These are phyloP conservation scores for Gautieria morchelliformis DNA, from an alignment of 768 basidiomycete genomes.

Conservation along the genomic window DNA sequence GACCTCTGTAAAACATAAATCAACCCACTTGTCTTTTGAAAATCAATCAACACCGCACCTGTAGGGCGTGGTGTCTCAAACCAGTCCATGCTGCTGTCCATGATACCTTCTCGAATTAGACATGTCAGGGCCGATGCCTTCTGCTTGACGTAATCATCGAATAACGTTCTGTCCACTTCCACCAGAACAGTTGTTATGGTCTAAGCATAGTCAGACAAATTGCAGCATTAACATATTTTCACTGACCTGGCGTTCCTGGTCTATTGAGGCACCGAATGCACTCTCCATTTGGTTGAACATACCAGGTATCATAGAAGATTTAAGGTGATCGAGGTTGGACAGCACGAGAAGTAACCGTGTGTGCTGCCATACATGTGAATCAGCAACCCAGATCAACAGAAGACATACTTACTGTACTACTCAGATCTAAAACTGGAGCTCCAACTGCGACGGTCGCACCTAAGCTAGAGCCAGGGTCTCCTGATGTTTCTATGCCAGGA, in stretches of 20 bases:
- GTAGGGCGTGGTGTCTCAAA: conserved; percentile 87
- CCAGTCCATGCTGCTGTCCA: conserved; percentile 84
- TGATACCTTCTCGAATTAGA: conserved; percentile 70
- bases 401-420: conserved; percentile 42
- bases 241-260: conserved; percentile 61
- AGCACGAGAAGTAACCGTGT: conserved; percentile 79
- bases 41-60: conserved; percentile 37
- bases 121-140: conserved; percentile 59
- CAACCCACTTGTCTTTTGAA: neutral
- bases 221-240: neutral
- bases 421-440: conserved; percentile 42
- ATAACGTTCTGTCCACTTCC: conserved; percentile 82
- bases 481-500: conserved; percentile 15
- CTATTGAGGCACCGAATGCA: conserved; percentile 61
- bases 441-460: conserved; percentile 28
- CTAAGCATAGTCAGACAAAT: conserved; percentile 24
- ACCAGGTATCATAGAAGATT: conserved; percentile 57
- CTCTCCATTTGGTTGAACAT: conserved; percentile 76
- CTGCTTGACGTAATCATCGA: conserved; percentile 78
- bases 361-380: conserved; percentile 40
- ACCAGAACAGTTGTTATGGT: conserved; percentile 67
- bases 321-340: conserved; percentile 78
- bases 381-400: neutral
- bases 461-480: conserved; percentile 20
- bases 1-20: conserved; percentile 54